Evolutionary conservation across 108 stramenopile genomes (phyloP), one percentile per base, ranked within the genome.

Genomic region (Pseudonitzschia multistriata): DNA sequence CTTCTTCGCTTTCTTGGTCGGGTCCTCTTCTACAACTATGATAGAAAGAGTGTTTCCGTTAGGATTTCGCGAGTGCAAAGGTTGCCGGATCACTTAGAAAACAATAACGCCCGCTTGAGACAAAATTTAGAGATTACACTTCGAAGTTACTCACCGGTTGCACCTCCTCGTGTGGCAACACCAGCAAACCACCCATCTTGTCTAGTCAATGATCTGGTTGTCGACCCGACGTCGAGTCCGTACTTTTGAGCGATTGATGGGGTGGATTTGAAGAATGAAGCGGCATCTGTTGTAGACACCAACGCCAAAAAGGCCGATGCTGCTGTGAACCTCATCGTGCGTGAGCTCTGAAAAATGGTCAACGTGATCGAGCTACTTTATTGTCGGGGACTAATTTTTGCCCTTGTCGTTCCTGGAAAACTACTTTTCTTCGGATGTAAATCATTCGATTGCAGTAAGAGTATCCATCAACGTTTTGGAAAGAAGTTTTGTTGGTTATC

Each of bases 1-100:
- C 56, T 77, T 77, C 29, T 63, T 69, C 2, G 77, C 57, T 65
- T 47, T 36, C 27, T 71, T 77, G 25, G 50, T 35, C 2, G 63
- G 49, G 53, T 52, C 72, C 52, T 73, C 72, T 27, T 69, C 74
- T 48, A 53, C 72, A 57, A 49, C 57, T 29, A 49, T 55, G 53
- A 55, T 30, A 56, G 28, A 45, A 65, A 29, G 35, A 39, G 34
- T 29, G 19, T 59, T 11, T 59, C 28, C 8, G 14, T 30, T 21
- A 52, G 45, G 15, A 52, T 15, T 10, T 5, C 48, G 30, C 65
- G 4, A 73, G 22, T 24, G 17, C 29, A 33, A 27, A 0, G 25
- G 0, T 36, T 21, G 21, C 28, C 3, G 24, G 10, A 55, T 59
- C 33, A 29, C 33, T 34, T n/a, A 3, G 54, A 55, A 4, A 25